Evolutionary conservation across 176 grass and related monocot genomes (phyloP), one percentile per base, ranked within the genome.

Genomic region (Eleusine indica): DNA sequence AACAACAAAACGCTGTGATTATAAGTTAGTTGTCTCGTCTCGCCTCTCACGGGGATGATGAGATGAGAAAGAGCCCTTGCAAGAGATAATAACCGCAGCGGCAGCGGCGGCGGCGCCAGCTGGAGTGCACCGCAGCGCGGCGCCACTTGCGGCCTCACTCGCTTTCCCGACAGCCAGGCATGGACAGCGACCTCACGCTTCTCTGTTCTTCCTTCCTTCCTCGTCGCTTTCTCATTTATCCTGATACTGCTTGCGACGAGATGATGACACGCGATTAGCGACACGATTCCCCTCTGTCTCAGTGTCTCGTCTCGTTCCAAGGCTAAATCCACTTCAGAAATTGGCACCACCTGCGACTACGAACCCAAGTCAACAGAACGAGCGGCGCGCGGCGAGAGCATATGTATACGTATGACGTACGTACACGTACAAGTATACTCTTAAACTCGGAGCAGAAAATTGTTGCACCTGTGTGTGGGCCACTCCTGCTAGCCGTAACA

Each of bases 151-250:
- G 48, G 38, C 77, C 9, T 46, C 11, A 0, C 28, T 83, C 68
- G 80, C 80, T 88, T 78, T 84, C 81, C 11, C 11, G 86, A 88
- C 81, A 88, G 86, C 68, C 86, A 68, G 86, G 86, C 86, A 46
- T 1, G 74, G 68, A 78, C 48, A 37, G 74, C 80, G 48, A 79
- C 39, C 7, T 19, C 53, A 54, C 53, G 5, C 16, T 1, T 7
- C 16, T 4, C 48, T 14, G 11, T 12, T 49, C 12, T 49, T 9
- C 16, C 16, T 54, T 18, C 22, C 38, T 28, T 19, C 66, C 66
- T n/a, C 18, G 9, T 70, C 67, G 17, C 18, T 43, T 19, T n/a
- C 39, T 42, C 67, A 4, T 18, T 12, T 19, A 17, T 53, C 15
- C 51, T 17, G 15, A 11, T 49, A 15, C 14, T 16, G 4, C 18